Conservation (phyloP, 371 early-diverging fungal species). For the Umbelopsis sp. region DNA sequence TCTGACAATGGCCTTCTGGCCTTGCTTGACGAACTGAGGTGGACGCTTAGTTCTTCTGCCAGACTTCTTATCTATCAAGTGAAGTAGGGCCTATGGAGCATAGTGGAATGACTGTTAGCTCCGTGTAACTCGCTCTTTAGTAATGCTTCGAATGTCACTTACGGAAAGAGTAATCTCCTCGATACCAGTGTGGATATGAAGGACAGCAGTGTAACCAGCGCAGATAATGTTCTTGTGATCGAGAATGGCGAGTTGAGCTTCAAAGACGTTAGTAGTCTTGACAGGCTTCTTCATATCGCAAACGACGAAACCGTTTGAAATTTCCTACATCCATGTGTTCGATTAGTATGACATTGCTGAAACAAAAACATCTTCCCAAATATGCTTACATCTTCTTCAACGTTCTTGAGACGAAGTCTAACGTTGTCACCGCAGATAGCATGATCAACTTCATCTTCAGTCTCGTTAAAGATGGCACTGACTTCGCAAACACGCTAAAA, state of each 20-base stretch:
- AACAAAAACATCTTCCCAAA: not conserved
- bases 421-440: constrained; percentile 94
- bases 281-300: constrained; percentile 82
- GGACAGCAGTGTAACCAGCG: constrained; percentile 90
- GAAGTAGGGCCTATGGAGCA: constrained; percentile 65
- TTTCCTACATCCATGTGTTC: constrained; percentile 47
- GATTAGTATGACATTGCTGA: no score
- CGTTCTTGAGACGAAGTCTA: constrained; percentile 84
- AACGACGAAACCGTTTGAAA: constrained; percentile 86
- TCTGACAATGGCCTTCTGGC: constrained; percentile 82
- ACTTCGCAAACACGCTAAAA: constrained; percentile 67
- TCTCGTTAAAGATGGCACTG: constrained; percentile 76
- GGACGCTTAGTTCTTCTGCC: constrained; percentile 84
- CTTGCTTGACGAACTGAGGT: constrained; percentile 93
- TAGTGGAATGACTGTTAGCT: not conserved
- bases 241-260: constrained; percentile 87
- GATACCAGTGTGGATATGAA: constrained; percentile 87
- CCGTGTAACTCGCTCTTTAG: no score
- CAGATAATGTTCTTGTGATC: constrained; percentile 95
- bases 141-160: constrained; percentile 9
- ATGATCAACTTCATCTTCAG: constrained; percentile 80
- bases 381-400: constrained; percentile 85
- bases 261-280: constrained; percentile 75
- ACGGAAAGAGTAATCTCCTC: constrained; percentile 85
- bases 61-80: constrained; percentile 88